Base-by-base conservation (phyloP, 306 rosid genomes). In the Ochetophila trinervis region DNA sequence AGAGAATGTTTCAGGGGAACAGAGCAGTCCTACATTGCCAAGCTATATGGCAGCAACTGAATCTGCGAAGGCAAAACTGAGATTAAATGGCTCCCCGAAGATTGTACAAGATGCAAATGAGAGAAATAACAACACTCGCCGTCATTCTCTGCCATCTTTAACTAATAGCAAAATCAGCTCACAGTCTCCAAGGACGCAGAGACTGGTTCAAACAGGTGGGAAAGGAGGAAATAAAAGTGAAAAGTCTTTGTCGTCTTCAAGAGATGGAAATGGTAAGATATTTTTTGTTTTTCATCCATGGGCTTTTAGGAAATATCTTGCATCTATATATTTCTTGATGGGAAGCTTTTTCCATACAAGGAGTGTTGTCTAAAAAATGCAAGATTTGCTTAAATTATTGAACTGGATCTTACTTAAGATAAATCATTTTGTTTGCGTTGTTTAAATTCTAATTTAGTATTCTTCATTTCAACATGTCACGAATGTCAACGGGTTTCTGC, bases 21-120 rank as follows among this genome's bases (percentile, higher is more conserved):
- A 87, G 78, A 82, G 60, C 71, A 84, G 89, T 83, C 96, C 96
- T 58, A 78, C 82, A 18, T 11, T 94, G 65, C 99, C 96, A 8
- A 94, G 99, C 77, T 94, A 94, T 75, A 94, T 94, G 99, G 90
- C 90, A 54, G 99, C 95, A 69, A 94, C 99, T 73, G 87, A 83
- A 85, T 94, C 99, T 67, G 99, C 96, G 22, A 94, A 80, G 86
- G 99, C 99, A 57, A 94, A 94, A 88, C 79, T 94, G 75, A 90
- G 95, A 84, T 85, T 85, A 35, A 97, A 94, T 78, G 97, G 96
- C 76, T 90, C 99, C 59, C 96, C 99, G 5, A 84, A 86, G 82
- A 21, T 86, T 57, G 95, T 73, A 80, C 90, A 77, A 72, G 99
- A 90, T 0, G 79, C 63, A 34, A 74, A 35, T 8, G 99, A 90